phyloP scores from a whole-genome alignment of 2,329 filamentous ascomycete species.

The Leptosphaerulina australis region DNA sequence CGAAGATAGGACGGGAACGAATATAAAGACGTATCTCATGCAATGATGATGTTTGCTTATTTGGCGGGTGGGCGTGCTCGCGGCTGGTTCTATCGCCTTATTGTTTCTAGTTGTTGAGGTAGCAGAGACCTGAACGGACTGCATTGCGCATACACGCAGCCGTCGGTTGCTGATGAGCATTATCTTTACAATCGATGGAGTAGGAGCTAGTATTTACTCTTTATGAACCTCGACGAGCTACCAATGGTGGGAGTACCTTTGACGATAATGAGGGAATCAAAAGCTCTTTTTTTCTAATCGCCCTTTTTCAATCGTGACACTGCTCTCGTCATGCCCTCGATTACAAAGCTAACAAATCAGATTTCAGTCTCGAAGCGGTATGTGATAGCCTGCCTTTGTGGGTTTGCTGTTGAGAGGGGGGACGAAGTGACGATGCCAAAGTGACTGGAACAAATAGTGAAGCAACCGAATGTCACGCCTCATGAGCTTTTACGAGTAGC shows the following conservation, averaged over 20 bases:
- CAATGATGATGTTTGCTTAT: constrained; percentile 38
- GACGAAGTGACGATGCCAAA: neutral
- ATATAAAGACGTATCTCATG: constrained; percentile 28
- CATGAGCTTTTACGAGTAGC: neutral
- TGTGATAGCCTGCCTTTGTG: neutral
- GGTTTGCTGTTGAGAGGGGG: neutral
- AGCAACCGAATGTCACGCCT: neutral
- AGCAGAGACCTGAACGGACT: constrained; percentile 18
- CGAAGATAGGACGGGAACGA: constrained; percentile 40
- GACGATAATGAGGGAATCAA: constrained; percentile 49
- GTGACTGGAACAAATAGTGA: neutral
- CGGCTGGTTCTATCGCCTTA: constrained; percentile 27
- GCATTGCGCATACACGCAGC: constrained; percentile 12
- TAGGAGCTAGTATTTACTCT: constrained; percentile 36
- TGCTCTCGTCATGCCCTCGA: neutral
- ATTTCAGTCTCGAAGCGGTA: neutral
- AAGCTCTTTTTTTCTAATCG: constrained; percentile 43
- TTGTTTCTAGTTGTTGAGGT: constrained; percentile 33
- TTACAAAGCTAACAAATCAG: neutral
- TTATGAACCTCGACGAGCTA: constrained; percentile 25
- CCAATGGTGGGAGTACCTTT: constrained; percentile 33
- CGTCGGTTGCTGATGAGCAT: constrained; percentile 8
- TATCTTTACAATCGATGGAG: constrained; percentile 19
- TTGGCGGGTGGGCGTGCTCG: constrained; percentile 28
- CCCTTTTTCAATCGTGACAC: neutral